phyloP scores from a whole-genome alignment of 2,329 filamentous ascomycete genomes.

The Diaporthe citri region DNA sequence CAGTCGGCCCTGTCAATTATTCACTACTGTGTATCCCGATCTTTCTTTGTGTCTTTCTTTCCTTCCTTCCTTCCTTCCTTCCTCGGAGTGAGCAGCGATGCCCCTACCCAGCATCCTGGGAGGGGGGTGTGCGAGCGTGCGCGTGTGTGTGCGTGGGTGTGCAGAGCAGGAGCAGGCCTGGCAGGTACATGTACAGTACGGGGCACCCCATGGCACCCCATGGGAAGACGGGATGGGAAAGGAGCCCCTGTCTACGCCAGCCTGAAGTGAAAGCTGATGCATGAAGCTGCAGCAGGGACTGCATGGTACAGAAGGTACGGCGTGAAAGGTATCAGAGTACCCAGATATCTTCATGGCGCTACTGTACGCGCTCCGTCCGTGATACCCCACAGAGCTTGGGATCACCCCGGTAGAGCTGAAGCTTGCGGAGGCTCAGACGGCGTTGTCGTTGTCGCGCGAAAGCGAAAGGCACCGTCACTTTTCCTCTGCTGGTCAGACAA shows the following conservation, averaged over 20 bases:
- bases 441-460: slow-evolving; percentile 7
- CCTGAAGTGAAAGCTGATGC: slow-evolving; percentile 30
- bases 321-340: slow-evolving; percentile 11
- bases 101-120: slow-evolving; percentile 26
- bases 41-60: neutral
- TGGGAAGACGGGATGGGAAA: slow-evolving; percentile 23
- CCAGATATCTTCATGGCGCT: neutral
- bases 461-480: neutral
- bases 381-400: slow-evolving; percentile 29
- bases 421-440: slow-evolving; percentile 31
- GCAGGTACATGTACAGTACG: slow-evolving; percentile 12
- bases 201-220: neutral
- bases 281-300: slow-evolving; percentile 16
- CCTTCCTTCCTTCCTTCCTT: slow-evolving; percentile 1
- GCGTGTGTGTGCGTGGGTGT: neutral
- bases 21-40: neutral
- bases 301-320: slow-evolving; percentile 7
- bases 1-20: neutral
- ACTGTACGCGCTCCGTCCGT: slow-evolving; percentile 26
- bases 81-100: slow-evolving; percentile 2
- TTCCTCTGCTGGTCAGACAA: neutral
- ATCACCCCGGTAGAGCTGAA: slow-evolving; percentile 27
- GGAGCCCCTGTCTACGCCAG: slow-evolving; percentile 13
- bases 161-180: slow-evolving; percentile 14
- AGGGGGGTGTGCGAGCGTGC: slow-evolving; percentile 15